phyloP scores from a whole-genome alignment of 73 alveolate genomes.

The Blepharisma japonicum region DNA sequence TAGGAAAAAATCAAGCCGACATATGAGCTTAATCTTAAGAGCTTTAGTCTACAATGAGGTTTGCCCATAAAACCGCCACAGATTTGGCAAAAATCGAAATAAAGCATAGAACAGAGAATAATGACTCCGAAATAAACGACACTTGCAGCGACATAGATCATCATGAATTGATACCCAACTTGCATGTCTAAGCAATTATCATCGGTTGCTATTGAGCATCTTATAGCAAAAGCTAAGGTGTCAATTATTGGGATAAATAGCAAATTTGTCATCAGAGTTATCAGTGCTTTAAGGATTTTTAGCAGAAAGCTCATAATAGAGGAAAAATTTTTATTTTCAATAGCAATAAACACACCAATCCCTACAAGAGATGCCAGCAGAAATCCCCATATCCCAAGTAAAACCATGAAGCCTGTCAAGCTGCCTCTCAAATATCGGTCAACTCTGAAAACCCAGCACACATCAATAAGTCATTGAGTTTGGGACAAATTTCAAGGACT shows the following conservation, averaged over 20 bases:
- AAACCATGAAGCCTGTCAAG: not conserved
- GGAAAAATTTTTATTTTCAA: not conserved
- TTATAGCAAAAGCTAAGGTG: constrained; percentile 15
- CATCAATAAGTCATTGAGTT: not conserved
- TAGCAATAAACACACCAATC: constrained; percentile 5
- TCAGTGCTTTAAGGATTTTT: not conserved
- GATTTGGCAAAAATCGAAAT: not conserved
- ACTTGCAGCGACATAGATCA: not conserved
- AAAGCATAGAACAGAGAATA: not conserved
- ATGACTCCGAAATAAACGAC: not conserved
- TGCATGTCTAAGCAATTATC: not conserved
- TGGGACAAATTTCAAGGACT: not conserved
- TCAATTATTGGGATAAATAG: not conserved
- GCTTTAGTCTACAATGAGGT: not conserved
- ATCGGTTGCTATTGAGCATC: not conserved
- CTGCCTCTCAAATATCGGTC: constrained; percentile 1
- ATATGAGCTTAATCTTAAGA: not conserved
- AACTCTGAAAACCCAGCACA: constrained; percentile 16
- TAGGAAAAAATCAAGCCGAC: not conserved
- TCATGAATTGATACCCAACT: constrained; percentile 6
- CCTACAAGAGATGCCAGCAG: not conserved
- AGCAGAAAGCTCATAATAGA: not conserved
- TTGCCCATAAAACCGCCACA: not conserved
- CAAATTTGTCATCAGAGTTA: not conserved
- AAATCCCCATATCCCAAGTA: not conserved